These are phyloP conservation scores for Talaromyces sp. DNA, from an alignment of 2,329 filamentous ascomycete genomes.

Conservation along the genomic window DNA sequence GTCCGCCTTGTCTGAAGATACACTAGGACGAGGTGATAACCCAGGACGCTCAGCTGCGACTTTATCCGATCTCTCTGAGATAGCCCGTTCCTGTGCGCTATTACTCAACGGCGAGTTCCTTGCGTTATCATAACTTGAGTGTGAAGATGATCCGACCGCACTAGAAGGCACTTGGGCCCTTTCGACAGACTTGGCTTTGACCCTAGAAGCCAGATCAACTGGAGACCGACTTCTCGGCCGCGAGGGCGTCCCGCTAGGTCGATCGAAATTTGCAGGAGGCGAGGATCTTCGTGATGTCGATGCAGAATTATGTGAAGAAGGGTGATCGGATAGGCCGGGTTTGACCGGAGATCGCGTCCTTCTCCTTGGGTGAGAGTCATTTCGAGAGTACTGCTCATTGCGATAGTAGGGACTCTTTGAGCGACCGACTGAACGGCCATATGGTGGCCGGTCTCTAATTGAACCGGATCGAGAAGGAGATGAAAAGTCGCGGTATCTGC, in stretches of 20 bases:
- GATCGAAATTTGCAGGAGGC: constrained; percentile 52
- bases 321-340: constrained; percentile 38
- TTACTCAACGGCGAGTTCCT: not conserved
- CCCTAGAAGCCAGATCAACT: not conserved
- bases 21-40: not conserved
- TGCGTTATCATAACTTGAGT: not conserved
- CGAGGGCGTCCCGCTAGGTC: constrained; percentile 25
- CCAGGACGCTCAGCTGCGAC: not conserved
- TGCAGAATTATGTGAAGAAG: constrained; percentile 50
- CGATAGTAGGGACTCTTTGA: constrained; percentile 49
- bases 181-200: not conserved
- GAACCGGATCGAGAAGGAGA: not conserved
- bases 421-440: constrained; percentile 34
- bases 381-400: constrained; percentile 45
- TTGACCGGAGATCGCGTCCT: constrained; percentile 49
- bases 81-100: not conserved
- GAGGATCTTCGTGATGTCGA: constrained; percentile 58
- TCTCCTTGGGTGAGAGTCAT: constrained; percentile 46
- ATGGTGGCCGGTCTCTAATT: constrained; percentile 26
- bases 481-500: not conserved
- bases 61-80: not conserved
- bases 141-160: not conserved
- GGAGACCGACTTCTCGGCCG: constrained; percentile 17
- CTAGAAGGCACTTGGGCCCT: not conserved
- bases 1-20: not conserved